A percentile compares a stretch with the other conserved stretches of the same genome.
Evolutionary conservation across 208 protist genomes (phyloP).

Genomic region (Naegleria gruberi): DNA sequence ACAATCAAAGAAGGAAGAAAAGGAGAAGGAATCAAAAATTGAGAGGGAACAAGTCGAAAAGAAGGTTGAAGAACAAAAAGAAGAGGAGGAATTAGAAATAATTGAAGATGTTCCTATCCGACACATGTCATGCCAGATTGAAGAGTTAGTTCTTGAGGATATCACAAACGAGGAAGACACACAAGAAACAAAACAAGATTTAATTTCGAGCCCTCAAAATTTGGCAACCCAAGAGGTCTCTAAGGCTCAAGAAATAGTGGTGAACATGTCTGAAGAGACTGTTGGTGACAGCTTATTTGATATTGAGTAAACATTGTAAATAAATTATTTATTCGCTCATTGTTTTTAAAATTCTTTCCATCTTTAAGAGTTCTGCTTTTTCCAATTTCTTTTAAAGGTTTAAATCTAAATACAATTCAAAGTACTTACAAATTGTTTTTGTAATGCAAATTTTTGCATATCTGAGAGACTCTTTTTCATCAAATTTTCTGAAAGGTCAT

Average conservation of each 20-base stretch:
- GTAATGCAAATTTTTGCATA: neutral
- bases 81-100: neutral
- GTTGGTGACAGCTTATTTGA: neutral
- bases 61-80: neutral
- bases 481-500: neutral
- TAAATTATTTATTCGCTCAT: neutral
- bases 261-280: neutral
- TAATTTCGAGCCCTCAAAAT: neutral
- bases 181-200: no score
- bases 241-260: neutral
- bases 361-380: neutral
- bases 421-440: neutral
- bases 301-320: neutral
- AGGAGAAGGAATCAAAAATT: neutral
- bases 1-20: neutral
- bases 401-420: neutral
- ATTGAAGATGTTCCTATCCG: neutral
- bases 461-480: neutral
- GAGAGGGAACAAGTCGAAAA: neutral
- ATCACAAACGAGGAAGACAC: no score
- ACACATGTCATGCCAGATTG: no score
- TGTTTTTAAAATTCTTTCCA: neutral
- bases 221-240: neutral
- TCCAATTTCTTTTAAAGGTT: neutral
- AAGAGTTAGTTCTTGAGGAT: no score